phyloP scores from a whole-genome alignment of 164 flowering plant genomes.

The Macadamia tetraphylla region DNA sequence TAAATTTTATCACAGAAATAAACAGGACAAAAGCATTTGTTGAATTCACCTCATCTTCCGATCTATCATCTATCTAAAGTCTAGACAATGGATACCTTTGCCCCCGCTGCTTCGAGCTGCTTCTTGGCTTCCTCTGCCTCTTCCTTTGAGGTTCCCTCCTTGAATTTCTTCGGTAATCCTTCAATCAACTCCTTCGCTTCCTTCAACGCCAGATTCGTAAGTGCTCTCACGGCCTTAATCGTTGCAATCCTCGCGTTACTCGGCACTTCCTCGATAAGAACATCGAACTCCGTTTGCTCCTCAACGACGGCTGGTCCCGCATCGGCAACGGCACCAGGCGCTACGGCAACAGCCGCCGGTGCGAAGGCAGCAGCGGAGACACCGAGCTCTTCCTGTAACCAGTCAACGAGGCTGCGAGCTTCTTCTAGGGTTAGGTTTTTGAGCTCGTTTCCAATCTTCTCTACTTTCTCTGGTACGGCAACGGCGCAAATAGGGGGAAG shows the following conservation, averaged over 20 bases:
- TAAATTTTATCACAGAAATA: not conserved
- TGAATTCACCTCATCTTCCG: not conserved
- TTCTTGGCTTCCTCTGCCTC: conserved; percentile 96
- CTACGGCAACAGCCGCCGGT: conserved; percentile 60
- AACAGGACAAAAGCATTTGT: not conserved
- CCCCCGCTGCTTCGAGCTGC: conserved; percentile 95
- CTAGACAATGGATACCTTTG: conserved; percentile 60
- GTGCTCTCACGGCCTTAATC: conserved; percentile 81
- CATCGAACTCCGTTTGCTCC: conserved; percentile 98
- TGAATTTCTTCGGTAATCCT: conserved; percentile 89
- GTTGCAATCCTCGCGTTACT: conserved; percentile 76
- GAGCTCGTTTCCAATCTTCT: conserved; percentile 48
- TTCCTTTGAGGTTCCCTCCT: conserved; percentile 74
- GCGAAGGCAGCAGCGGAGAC: conserved; percentile 88
- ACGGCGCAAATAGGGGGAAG: conserved; percentile 51
- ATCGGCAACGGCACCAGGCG: conserved; percentile 36
- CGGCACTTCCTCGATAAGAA: conserved; percentile 85
- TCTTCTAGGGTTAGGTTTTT: conserved; percentile 61
- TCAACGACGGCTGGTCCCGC: conserved; percentile 41
- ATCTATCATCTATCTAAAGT: not conserved
- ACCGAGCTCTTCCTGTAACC: conserved; percentile 84
- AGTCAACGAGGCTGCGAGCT: conserved; percentile 65
- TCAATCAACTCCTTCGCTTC: conserved; percentile 97
- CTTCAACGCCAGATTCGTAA: conserved; percentile 83
- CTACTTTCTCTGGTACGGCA: conserved; percentile 57